Evolutionary conservation across 2,329 filamentous ascomycete species (phyloP).

Genomic region (Cladophialophora exuberans): DNA sequence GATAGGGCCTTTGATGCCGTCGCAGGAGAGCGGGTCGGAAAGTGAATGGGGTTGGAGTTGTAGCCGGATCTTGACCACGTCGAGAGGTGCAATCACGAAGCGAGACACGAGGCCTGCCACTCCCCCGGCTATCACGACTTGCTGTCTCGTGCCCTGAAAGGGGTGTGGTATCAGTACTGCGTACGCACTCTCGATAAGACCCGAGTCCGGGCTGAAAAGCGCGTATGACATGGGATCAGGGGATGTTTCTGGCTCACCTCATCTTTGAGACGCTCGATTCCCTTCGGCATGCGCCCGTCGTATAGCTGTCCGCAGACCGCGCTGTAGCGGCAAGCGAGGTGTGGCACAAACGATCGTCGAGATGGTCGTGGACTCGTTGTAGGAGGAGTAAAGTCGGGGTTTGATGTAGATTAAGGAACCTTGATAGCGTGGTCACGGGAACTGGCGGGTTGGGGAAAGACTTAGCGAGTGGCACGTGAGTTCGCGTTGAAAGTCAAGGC

Average conservation of each 20-base stretch:
- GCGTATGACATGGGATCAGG: neutral
- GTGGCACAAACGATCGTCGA: neutral
- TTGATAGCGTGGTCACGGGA: neutral
- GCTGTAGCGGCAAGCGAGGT: neutral
- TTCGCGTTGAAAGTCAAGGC: too few relatives aligned
- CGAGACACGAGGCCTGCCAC: conserved; percentile 85
- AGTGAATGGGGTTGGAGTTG: conserved; percentile 89
- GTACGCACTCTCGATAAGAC: too few relatives aligned
- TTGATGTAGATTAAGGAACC: neutral
- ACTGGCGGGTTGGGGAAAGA: neutral
- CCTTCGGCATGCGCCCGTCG: conserved; percentile 65
- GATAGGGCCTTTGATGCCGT: conserved; percentile 48
- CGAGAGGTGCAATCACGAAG: conserved; percentile 91
- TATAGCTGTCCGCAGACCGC: conserved; percentile 2
- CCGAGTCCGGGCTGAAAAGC: too few relatives aligned
- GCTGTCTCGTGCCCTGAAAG: conserved; percentile 65
- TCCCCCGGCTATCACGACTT: conserved; percentile 68
- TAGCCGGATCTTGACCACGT: conserved; percentile 96
- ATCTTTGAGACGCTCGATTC: conserved; percentile 68
- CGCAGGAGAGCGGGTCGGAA: conserved; percentile 69
- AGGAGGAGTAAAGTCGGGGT: conserved; percentile 9
- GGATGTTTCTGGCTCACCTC: conserved; percentile 53
- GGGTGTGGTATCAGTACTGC: neutral
- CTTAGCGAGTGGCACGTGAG: conserved; percentile 16
- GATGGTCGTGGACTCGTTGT: conserved; percentile 4